Evolutionary conservation across 495 filamentous ascomycete genomes (phyloP).

Genomic region (Penicillium steckii): DNA sequence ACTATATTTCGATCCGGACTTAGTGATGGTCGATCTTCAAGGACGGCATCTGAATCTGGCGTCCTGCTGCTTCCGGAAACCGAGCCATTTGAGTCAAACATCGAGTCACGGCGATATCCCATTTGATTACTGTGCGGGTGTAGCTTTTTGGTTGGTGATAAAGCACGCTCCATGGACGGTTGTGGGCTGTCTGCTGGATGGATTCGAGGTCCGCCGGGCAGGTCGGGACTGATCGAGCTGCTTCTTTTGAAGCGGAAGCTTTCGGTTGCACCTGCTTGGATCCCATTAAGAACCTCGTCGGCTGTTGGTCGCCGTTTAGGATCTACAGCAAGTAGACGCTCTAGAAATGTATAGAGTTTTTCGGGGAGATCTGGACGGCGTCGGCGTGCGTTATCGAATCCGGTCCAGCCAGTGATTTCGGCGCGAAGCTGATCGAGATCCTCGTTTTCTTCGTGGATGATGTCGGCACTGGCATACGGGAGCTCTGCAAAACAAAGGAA

Average conservation of each 20-base stretch:
- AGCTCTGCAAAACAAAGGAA: slow-evolving; percentile 93
- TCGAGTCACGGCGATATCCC: slow-evolving; percentile 30
- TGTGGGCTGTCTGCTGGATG: slow-evolving; percentile 52
- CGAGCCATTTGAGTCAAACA: slow-evolving; percentile 29
- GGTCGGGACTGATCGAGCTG: slow-evolving; percentile 46
- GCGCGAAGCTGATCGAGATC: slow-evolving; percentile 85
- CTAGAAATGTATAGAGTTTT: slow-evolving; percentile 80
- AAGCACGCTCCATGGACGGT: slow-evolving; percentile 25
- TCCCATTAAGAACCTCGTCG: slow-evolving; percentile 78
- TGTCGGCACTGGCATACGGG: slow-evolving; percentile 80
- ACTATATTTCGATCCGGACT: slow-evolving; percentile 39
- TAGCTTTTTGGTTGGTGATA: slow-evolving; percentile 31
- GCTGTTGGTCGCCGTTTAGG: slow-evolving; percentile 78
- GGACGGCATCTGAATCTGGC: slow-evolving; percentile 11
- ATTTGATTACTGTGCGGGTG: slow-evolving; percentile 22
- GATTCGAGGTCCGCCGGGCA: slow-evolving; percentile 57
- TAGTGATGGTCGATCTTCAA: slow-evolving; percentile 21
- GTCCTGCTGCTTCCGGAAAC: slow-evolving; percentile 18
- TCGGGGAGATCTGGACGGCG: slow-evolving; percentile 81
- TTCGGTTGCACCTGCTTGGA: slow-evolving; percentile 70
- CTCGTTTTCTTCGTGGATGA: slow-evolving; percentile 82
- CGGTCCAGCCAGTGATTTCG: slow-evolving; percentile 85
- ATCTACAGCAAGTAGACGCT: slow-evolving; percentile 74
- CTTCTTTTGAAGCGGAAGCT: slow-evolving; percentile 45
- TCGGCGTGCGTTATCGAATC: slow-evolving; percentile 72